A percentile compares a stretch with the other conserved stretches of the same genome.
Conservation (phyloP, 2,329 filamentous ascomycete species). For the Pseudodiploospora longispora region DNA sequence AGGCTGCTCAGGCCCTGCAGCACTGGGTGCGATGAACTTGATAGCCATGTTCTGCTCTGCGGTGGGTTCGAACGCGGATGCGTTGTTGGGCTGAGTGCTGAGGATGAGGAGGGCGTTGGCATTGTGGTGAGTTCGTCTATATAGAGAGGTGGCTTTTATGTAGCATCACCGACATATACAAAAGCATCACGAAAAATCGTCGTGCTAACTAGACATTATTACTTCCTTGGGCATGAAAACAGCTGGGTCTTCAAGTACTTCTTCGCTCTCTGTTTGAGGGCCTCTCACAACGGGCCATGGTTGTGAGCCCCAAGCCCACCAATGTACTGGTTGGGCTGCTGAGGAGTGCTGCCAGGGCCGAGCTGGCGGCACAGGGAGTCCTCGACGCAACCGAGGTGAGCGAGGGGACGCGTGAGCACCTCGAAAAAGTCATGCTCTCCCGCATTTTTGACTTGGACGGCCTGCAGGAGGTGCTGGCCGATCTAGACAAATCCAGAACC, state of each 20-base stretch:
- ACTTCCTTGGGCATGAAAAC: background rate
- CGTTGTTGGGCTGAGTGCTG: slow-evolving; percentile 46
- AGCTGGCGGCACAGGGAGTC: slow-evolving; percentile 17
- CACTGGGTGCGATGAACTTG: slow-evolving; percentile 41
- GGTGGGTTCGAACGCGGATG: slow-evolving; percentile 43
- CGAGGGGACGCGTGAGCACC: slow-evolving; percentile 21
- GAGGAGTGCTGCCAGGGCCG: slow-evolving; percentile 30
- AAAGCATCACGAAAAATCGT: too few species aligned
- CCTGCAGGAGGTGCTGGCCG: slow-evolving; percentile 46
- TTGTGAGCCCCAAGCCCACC: slow-evolving; percentile 42
- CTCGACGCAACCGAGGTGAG: slow-evolving; percentile 8
- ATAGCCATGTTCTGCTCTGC: slow-evolving; percentile 36
- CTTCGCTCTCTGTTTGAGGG: slow-evolving; percentile 29
- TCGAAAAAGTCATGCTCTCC: slow-evolving; percentile 46
- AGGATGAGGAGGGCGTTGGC: slow-evolving; percentile 40
- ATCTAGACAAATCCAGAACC: slow-evolving; percentile 32
- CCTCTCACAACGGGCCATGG: slow-evolving; percentile 23
- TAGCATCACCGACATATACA: too few species aligned
- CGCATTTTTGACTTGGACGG: slow-evolving; percentile 53
- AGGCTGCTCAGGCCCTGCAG: slow-evolving; percentile 21
- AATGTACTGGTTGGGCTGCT: slow-evolving; percentile 33
- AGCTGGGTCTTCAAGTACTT: slow-evolving; percentile 43
- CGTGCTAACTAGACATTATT: background rate
- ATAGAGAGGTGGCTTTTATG: too few species aligned
- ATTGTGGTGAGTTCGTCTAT: slow-evolving; percentile 30